Percentiles rank a stretch among this genome's conserved stretches.
Conservation (phyloP, 352 stramenopile species). For the Phytophthora parvispora region DNA sequence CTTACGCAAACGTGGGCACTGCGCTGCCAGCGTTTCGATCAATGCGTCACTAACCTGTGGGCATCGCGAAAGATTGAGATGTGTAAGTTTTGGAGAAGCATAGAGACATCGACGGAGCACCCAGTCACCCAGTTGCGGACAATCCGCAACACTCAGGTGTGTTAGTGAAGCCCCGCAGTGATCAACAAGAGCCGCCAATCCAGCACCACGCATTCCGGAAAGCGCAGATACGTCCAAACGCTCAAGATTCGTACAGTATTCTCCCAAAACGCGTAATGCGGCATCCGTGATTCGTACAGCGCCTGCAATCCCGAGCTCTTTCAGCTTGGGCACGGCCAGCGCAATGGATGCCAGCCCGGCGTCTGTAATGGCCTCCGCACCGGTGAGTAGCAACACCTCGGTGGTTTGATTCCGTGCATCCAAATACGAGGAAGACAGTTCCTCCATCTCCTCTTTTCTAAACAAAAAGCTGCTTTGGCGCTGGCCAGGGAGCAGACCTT, state of each 20-base stretch:
- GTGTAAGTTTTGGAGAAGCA: conserved; percentile 55
- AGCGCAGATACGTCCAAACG: conserved; percentile 67
- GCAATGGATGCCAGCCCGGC: conserved; percentile 61
- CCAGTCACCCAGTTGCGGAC: conserved; percentile 71
- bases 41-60: conserved; percentile 87
- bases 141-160: conserved; percentile 59
- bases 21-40: conserved; percentile 82
- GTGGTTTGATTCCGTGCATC: conserved; percentile 42
- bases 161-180: conserved; percentile 45
- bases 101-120: conserved; percentile 78
- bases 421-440: conserved; percentile 15
- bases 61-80: conserved; percentile 81
- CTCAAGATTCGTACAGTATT: conserved; percentile 56
- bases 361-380: conserved; percentile 77
- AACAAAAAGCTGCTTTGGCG: conserved; percentile 8
- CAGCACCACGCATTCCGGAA: conserved; percentile 56
- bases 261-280: conserved; percentile 57
- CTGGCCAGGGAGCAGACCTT: conserved; percentile 1
- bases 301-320: conserved; percentile 64
- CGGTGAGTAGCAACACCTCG: conserved; percentile 63
- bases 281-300: conserved; percentile 64
- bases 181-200: conserved; percentile 73
- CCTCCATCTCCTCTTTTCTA: conserved; percentile 11
- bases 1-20: conserved; percentile 70
- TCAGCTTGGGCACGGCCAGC: conserved; percentile 54